phyloP scores from a whole-genome alignment of 2,329 filamentous ascomycete genomes.

The Knoxdaviesia capensis region DNA sequence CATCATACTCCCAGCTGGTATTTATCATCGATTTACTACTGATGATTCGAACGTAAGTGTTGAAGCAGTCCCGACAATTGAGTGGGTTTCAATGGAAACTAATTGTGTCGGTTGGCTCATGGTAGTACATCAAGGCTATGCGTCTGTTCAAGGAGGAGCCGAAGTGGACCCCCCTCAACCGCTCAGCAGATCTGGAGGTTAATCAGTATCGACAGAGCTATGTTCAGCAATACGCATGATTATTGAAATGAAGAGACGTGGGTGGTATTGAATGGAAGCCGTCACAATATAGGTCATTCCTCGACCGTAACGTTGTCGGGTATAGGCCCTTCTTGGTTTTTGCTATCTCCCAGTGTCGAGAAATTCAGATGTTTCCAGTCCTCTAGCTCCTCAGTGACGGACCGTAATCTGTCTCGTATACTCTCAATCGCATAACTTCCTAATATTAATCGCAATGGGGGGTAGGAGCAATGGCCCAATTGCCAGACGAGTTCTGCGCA shows the following conservation, averaged over 20 bases:
- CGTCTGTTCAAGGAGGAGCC: conserved; percentile 94
- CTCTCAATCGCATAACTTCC: conserved; percentile 93
- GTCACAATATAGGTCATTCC: no score
- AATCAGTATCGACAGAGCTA: conserved; percentile 71
- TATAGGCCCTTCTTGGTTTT: no score
- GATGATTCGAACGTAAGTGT: conserved; percentile 68
- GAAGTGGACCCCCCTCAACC: conserved; percentile 91
- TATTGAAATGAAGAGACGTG: no score
- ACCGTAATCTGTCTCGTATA: conserved; percentile 71
- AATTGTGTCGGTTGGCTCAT: not conserved
- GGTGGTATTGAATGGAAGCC: no score
- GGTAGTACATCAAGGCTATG: conserved; percentile 85
- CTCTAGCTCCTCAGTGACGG: conserved; percentile 85
- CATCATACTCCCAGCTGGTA: conserved; percentile 82
- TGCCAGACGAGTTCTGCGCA: conserved; percentile 90
- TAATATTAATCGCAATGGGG: conserved; percentile 66
- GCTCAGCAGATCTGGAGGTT: conserved; percentile 52
- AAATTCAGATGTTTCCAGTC: conserved; percentile 77
- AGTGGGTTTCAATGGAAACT: not conserved
- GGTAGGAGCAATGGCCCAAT: conserved; percentile 84
- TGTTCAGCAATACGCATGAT: conserved; percentile 16
- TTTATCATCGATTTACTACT: conserved; percentile 95
- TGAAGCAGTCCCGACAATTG: not conserved
- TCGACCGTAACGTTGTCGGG: no score
- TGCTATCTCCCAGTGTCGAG: conserved; percentile 16